Evolutionary conservation across 352 stramenopile genomes (phyloP).

Genomic region (Pythium phragmitis): DNA sequence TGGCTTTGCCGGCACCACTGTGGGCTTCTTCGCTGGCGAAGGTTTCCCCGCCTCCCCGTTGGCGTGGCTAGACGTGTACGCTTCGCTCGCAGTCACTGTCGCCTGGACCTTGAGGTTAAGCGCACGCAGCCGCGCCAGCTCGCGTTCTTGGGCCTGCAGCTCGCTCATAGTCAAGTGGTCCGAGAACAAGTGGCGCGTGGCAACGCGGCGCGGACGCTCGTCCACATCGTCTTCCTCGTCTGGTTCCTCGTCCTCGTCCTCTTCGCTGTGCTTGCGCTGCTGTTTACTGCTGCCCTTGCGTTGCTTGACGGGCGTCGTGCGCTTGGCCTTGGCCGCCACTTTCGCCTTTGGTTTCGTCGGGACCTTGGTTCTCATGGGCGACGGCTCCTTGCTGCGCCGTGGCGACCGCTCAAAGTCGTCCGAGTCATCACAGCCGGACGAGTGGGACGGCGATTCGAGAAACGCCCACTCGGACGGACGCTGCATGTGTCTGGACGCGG

Average conservation of each 20-base stretch:
- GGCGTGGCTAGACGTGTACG: not conserved
- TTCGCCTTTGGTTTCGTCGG: conserved; percentile 3
- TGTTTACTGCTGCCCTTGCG: conserved; percentile 11
- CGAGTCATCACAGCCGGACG: conserved; percentile 18
- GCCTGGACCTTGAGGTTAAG: conserved; percentile 5
- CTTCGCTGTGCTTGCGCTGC: conserved; percentile 5
- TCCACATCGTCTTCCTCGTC: conserved; percentile 14
- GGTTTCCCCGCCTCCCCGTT: not conserved
- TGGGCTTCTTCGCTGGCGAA: not conserved
- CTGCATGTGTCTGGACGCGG: conserved; percentile 9
- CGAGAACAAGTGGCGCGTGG: conserved; percentile 22
- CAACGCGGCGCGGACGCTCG: conserved; percentile 6
- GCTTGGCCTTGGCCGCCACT: not conserved
- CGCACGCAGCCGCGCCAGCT: conserved; percentile 20
- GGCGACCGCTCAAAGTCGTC: conserved; percentile 21
- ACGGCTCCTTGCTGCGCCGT: not conserved
- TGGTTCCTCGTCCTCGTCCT: conserved; percentile 4
- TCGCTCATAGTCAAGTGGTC: conserved; percentile 52
- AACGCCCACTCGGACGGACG: conserved; percentile 23
- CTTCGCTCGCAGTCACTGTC: not conserved
- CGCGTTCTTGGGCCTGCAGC: conserved; percentile 57
- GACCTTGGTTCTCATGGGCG: conserved; percentile 5
- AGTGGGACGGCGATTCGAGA: conserved; percentile 17
- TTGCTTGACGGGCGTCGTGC: not conserved
- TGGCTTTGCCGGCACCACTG: not conserved